Percentiles rank a stretch among this genome's conserved stretches.
Evolutionary conservation across 495 filamentous ascomycete species (phyloP).

Genomic region (Venustampulla echinocandica): DNA sequence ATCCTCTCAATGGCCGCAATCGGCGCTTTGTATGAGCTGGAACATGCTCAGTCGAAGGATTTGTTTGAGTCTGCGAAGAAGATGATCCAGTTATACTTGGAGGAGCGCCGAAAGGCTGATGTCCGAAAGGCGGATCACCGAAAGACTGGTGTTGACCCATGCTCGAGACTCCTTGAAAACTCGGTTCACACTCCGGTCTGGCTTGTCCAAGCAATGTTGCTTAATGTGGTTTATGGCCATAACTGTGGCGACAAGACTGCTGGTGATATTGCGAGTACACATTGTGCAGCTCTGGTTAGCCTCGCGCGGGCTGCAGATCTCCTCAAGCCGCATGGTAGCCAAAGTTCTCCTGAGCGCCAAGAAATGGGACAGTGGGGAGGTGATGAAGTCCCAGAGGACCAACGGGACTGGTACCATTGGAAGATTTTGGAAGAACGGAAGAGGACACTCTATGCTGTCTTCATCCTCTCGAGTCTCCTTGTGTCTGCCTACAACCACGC

Average conservation of each 20-base stretch:
- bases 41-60: slow-evolving; percentile 68
- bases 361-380: slow-evolving; percentile 35
- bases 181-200: slow-evolving; percentile 80
- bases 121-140: slow-evolving; percentile 71
- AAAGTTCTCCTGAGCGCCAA: slow-evolving; percentile 23
- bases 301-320: slow-evolving; percentile 82
- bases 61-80: slow-evolving; percentile 90
- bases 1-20: slow-evolving; percentile 95
- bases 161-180: slow-evolving; percentile 45
- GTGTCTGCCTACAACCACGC: slow-evolving; percentile 90
- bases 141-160: slow-evolving; percentile 40
- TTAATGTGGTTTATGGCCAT: slow-evolving; percentile 94
- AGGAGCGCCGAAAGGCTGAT: slow-evolving; percentile 85
- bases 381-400: slow-evolving; percentile 51
- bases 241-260: slow-evolving; percentile 88
- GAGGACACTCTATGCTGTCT: slow-evolving; percentile 86
- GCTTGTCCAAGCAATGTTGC: slow-evolving; percentile 97
- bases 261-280: slow-evolving; percentile 84
- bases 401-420: slow-evolving; percentile 84
- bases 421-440: slow-evolving; percentile 85
- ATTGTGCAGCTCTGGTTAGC: slow-evolving; percentile 84
- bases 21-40: slow-evolving; percentile 88
- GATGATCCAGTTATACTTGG: slow-evolving; percentile 88
- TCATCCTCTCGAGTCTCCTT: slow-evolving; percentile 80
- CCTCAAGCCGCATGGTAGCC: slow-evolving; percentile 36